Evolutionary conservation across 495 filamentous ascomycete species (phyloP), one percentile per base, ranked within the genome.

Genomic region (Parmelia sp.): DNA sequence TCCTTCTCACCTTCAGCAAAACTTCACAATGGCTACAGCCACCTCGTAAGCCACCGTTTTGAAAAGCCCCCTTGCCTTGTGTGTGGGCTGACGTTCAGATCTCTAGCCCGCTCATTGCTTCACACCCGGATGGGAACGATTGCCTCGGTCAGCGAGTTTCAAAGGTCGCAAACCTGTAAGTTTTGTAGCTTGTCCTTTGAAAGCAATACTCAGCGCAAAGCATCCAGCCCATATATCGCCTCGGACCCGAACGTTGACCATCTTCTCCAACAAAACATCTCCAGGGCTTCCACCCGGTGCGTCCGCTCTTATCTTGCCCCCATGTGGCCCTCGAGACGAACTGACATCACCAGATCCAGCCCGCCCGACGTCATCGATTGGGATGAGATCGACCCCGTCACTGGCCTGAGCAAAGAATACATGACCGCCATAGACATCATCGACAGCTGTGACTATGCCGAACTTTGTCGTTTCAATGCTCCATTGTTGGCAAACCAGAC

Each of bases 381-480:
- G 51, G 51, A 55, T 17, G 51, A 55, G 14, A 55, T 55, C 11
- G 51, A 55, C 29, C 51, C 51, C 27, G 51, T 55, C 51, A 55
- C 51, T 17, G 27, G 27, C 17, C 29, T 55, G 29, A 55, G 51
- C 29, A 55, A 21, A 10, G 29, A 33, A 23, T 36, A 36, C 35
- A 63, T 39, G 39, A 56, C 27, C 15, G 61, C 61, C 29, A 29
- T 55, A 12, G 33, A n/a, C 12, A 63, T 63, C 25, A 63, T 63
- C 61, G 47, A 63, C 47, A 36, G 45, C 49, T 63, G 61, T 31
- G n/a, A 55, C 14, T 36, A 36, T 21, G 61, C 61, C 19, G 61
- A 56, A 6, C 33, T 63, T 1, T 39, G 61, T 23, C 33, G 33
- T 8, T 63, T 63, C 35, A 56, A 55, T 23, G 33, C 31, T 6